Conservation (phyloP, 2,329 filamentous ascomycete genomes). For the Penicillium brasilianum region DNA sequence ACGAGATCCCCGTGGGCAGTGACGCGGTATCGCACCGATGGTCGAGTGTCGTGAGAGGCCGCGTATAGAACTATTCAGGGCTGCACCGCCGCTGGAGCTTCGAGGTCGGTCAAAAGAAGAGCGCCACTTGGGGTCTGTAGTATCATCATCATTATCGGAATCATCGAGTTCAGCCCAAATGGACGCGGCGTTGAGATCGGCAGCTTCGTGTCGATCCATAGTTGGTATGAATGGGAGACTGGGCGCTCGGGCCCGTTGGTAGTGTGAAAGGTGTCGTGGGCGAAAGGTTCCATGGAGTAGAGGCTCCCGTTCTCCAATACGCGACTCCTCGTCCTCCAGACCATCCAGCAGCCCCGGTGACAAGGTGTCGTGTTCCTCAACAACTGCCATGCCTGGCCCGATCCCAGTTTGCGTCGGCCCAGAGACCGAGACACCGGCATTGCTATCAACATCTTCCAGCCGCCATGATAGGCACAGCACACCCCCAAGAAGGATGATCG, state of each 20-base stretch:
- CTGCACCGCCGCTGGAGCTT: conserved; percentile 30
- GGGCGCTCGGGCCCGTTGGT: conserved; percentile 43
- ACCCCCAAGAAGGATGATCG: conserved; percentile 80
- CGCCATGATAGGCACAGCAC: conserved; percentile 94
- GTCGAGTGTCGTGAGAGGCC: conserved; percentile 31
- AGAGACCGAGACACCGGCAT: conserved; percentile 42
- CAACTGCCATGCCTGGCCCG: conserved; percentile 79
- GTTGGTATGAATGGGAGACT: conserved; percentile 39
- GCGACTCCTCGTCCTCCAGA: conserved; percentile 47
- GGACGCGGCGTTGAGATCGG: conserved; percentile 71
- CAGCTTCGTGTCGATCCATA: conserved; percentile 52
- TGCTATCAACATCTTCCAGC: conserved; percentile 67
- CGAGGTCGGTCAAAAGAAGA: conserved; percentile 28
- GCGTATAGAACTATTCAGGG: conserved; percentile 24
- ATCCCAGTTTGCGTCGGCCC: conserved; percentile 70
- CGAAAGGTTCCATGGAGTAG: conserved; percentile 38
- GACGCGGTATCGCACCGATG: conserved; percentile 25
- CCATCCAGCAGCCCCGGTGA: conserved; percentile 32
- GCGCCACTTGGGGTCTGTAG: conserved; percentile 17
- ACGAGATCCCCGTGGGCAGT: conserved; percentile 31
- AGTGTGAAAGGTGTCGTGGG: conserved; percentile 32
- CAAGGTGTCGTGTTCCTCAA: conserved; percentile 59
- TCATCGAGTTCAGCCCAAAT: conserved; percentile 91
- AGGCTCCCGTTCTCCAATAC: conserved; percentile 46
- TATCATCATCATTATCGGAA: conserved; percentile 55